Evolutionary conservation across 371 early-diverging fungal genomes (phyloP).

Genomic region (Phascolomyces articulosus): DNA sequence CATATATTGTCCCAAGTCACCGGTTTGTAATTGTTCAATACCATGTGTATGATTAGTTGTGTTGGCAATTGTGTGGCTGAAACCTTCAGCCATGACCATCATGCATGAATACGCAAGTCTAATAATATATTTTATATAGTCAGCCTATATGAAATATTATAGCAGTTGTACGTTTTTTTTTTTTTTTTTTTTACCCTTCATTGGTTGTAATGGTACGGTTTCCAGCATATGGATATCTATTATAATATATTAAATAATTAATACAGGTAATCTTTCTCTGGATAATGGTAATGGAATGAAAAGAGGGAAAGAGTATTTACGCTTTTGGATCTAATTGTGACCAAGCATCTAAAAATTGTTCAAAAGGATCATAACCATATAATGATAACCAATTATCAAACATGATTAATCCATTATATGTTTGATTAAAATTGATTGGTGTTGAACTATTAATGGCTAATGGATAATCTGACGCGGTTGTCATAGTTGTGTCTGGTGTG

Average conservation of each 20-base stretch:
- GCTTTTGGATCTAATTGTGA: constrained; percentile 40
- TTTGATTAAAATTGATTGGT: constrained; percentile 29
- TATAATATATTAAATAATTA: not conserved
- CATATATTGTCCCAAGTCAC: constrained; percentile 44
- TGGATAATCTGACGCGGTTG: not conserved
- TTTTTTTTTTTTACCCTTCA: constrained; percentile 47
- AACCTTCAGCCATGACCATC: constrained; percentile 63
- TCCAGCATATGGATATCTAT: constrained; percentile 64
- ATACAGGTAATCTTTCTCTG: not conserved
- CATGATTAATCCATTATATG: constrained; percentile 55
- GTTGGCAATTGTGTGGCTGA: constrained; percentile 34
- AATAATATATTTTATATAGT: not conserved
- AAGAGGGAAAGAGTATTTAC: no score
- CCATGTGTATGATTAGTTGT: constrained; percentile 43
- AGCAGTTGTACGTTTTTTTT: not conserved
- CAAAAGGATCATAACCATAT: constrained; percentile 58
- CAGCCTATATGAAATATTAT: not conserved
- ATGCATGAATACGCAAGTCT: constrained; percentile 60
- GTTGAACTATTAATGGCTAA: constrained; percentile 10
- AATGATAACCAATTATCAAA: constrained; percentile 59
- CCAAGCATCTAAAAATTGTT: constrained; percentile 57
- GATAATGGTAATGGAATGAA: no score
- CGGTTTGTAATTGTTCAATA: constrained; percentile 36
- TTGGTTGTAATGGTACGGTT: constrained; percentile 56
- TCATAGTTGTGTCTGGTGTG: not conserved